Evolutionary conservation across 495 filamentous ascomycete genomes (phyloP), one percentile per base, ranked within the genome.

Genomic region (Hypoxylon intermedium): DNA sequence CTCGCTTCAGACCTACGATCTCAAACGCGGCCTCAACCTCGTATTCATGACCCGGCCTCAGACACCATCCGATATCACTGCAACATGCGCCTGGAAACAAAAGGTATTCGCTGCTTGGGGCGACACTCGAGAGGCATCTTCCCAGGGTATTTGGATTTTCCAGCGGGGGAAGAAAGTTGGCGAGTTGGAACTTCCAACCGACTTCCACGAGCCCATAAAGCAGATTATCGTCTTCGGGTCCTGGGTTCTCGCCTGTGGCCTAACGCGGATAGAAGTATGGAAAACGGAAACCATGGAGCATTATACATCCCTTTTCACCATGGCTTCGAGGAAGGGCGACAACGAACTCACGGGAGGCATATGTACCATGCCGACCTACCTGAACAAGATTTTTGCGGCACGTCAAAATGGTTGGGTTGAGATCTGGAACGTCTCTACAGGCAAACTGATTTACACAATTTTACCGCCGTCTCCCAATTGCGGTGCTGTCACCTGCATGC

Each of bases 391-490:
- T 23, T 90, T 98, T 50, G 87, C 89, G 28, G 94, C 91, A 4
- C 85, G 90, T 55, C 80, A 79, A 54, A 91, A 97, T 69, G 94
- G 95, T n/a, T 85, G 82, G 70, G 84, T 97, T 15, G 93, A 98
- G 68, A 93, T 99, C 48, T 98, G 95, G 95, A 99, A 99, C 69
- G 74, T 98, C 48, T 92, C 87, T 69, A 93, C 89, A 15, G 91
- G 90, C 58, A 95, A 92, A 68, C 79, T 96, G 21, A 80, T 99
- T 20, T 89, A 97, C 69, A 92, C 90, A 2, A 84, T 97, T 40
- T 74, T 89, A 16, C 87, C 95, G 12, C 83, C 87, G 2, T 79
- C 83, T 9, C 71, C 84, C 0, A 75, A 83, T 12, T 84, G 80
- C 43, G 91, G 90, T 9, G 78, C 88, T 24, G 91, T 98, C 23